Evolutionary conservation across 1,284 basidiomycete species (phyloP).

Genomic region (Ustilago tritici): DNA sequence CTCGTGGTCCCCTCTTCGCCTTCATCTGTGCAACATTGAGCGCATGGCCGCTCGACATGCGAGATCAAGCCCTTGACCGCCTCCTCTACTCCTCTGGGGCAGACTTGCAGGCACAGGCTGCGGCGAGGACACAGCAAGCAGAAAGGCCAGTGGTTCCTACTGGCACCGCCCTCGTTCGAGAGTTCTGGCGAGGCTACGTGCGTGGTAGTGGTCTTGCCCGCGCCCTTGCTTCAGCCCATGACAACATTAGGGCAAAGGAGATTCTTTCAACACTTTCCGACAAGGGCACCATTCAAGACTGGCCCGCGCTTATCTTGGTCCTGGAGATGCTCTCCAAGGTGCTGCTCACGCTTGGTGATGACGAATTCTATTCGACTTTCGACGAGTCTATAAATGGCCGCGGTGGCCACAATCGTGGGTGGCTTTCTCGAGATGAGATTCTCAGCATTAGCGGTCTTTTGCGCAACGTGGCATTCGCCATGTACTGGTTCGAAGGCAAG

Average conservation of each 20-base stretch:
- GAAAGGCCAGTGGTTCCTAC: slow-evolving; percentile 20
- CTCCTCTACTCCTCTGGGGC: slow-evolving; percentile 34
- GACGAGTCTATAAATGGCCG: slow-evolving; percentile 18
- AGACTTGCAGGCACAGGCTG: slow-evolving; percentile 12
- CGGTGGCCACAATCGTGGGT: slow-evolving; percentile 22
- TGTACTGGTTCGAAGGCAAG: slow-evolving; percentile 79
- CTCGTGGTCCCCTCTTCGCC: slow-evolving; percentile 56
- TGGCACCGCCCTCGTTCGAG: slow-evolving; percentile 58
- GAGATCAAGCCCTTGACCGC: slow-evolving; percentile 51
- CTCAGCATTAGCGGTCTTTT: slow-evolving; percentile 77
- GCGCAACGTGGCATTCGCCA: slow-evolving; percentile 81
- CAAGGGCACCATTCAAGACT: slow-evolving; percentile 36
- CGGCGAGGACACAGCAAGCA: slow-evolving; percentile 8
- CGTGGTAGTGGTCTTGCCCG: slow-evolving; percentile 54
- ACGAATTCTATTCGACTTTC: slow-evolving; percentile 84
- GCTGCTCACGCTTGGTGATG: slow-evolving; percentile 91
- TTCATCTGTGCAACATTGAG: slow-evolving; percentile 61
- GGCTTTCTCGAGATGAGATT: slow-evolving; percentile 84
- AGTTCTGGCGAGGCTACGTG: slow-evolving; percentile 66
- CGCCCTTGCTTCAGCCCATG: slow-evolving; percentile 39
- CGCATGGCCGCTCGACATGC: slow-evolving; percentile 54
- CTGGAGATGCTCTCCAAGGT: slow-evolving; percentile 86
- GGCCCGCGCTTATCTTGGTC: slow-evolving; percentile 80
- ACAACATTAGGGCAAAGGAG: slow-evolving; percentile 36
- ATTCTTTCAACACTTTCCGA: slow-evolving; percentile 30